Conservation (phyloP, 176 grass and related monocot species). For the Bothriochloa decipiens region DNA sequence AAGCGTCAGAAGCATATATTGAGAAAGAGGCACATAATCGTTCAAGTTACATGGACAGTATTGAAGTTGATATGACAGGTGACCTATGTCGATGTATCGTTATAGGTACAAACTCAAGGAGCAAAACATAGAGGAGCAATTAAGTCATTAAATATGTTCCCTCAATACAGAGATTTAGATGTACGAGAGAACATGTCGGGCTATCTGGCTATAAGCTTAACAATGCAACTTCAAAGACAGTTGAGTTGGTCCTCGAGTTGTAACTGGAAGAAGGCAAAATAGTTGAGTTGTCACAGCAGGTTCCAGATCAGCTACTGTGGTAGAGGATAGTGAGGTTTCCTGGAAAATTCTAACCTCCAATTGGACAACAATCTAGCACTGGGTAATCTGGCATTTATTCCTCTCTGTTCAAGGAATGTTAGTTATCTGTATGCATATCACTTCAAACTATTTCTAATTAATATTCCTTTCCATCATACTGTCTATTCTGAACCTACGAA, state of each 20-base stretch:
- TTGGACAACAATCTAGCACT: not conserved
- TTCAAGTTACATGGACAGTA: conserved; percentile 23
- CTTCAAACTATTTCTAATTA: not conserved
- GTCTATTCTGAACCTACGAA: not conserved
- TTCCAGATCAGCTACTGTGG: not conserved
- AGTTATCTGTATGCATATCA: not conserved
- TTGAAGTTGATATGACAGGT: conserved; percentile 12
- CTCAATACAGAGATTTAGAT: conserved; percentile 9
- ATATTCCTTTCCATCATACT: not conserved
- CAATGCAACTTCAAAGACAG: conserved; percentile 16
- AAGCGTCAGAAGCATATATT: conserved; percentile 26
- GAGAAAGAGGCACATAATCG: conserved; percentile 32
- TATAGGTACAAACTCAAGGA: not conserved
- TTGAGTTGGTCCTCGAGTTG: not conserved
- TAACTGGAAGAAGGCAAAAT: not conserved
- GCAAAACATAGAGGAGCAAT: not conserved
- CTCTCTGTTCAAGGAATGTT: not conserved
- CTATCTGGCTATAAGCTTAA: conserved; percentile 23
- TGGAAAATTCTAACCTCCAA: not conserved
- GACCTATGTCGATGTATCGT: conserved; percentile 12
- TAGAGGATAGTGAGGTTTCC: not conserved
- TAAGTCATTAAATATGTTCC: not conserved
- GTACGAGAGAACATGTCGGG: not conserved
- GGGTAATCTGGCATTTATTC: not conserved
- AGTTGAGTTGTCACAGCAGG: not conserved